These are phyloP conservation scores for Exserohilum turcica DNA, from an alignment of 2,329 filamentous ascomycete species.

Conservation along the genomic window DNA sequence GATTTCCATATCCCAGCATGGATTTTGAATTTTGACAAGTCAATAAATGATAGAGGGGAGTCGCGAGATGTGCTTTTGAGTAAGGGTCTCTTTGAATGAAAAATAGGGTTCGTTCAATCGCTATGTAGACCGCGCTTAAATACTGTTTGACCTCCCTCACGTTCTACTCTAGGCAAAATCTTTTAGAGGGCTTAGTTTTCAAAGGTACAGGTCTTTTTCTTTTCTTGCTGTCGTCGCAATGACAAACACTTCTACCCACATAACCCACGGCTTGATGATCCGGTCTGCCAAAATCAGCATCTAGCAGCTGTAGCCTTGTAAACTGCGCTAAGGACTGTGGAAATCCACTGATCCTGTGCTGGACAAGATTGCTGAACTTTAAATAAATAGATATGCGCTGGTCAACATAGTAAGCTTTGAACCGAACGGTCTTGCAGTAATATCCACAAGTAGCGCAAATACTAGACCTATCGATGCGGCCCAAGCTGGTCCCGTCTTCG, in stretches of 20 bases:
- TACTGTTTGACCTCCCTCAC: not conserved
- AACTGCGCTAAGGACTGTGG: slow-evolving; percentile 12
- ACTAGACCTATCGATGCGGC: slow-evolving; percentile 1
- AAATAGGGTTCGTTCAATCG: not conserved
- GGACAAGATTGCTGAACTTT: slow-evolving; percentile 3
- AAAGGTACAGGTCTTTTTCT: slow-evolving; percentile 8
- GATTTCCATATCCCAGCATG: not conserved
- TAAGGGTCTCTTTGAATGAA: not conserved
- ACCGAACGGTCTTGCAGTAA: slow-evolving; percentile 10
- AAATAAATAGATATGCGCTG: slow-evolving; percentile 14
- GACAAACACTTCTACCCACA: slow-evolving; percentile 3
- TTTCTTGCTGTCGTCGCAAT: slow-evolving; percentile 9
- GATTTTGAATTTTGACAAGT: not conserved
- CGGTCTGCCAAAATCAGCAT: slow-evolving; percentile 14
- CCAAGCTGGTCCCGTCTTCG: slow-evolving; percentile 9
- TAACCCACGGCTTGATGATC: slow-evolving; percentile 10
- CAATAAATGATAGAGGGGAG: slow-evolving; percentile 1
- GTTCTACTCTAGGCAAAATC: not conserved
- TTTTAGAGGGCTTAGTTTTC: slow-evolving; percentile 9
- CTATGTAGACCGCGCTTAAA: slow-evolving; percentile 1
- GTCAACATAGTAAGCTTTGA: slow-evolving; percentile 11
- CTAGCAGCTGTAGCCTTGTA: slow-evolving; percentile 14
- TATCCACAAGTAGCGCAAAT: slow-evolving; percentile 8
- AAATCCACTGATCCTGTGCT: slow-evolving; percentile 22
- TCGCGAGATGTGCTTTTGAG: not conserved